Evolutionary conservation across 495 filamentous ascomycete genomes (phyloP), one percentile per base, ranked within the genome.

Genomic region (Penicillium coffeae): DNA sequence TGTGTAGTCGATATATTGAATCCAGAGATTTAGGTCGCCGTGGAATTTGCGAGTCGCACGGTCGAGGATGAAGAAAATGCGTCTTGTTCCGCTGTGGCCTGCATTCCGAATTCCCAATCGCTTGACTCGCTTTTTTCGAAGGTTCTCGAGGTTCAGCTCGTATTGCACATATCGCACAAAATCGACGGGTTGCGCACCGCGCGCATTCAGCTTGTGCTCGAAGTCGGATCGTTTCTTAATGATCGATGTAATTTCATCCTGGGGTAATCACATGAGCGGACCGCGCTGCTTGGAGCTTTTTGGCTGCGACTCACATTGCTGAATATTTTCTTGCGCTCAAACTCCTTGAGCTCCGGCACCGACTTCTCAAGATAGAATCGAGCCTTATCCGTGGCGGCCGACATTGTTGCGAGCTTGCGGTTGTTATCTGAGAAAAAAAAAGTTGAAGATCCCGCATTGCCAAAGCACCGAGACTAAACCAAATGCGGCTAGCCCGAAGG

Each of bases 281-380:
- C 4, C 10, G 25, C 25, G 42, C 44, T 48, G 38, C 38, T 33
- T 39, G 41, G 5, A 30, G 25, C 25, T 30, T 20, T 41, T 13
- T 13, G 27, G 27, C 16, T 22, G 20, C n/a, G 1, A 30, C 30
- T 33, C 69, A 87, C 88, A 72, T 84, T 84, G 47, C 70, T 81
- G 71, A 97, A 97, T 48, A 97, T 85, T 45, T 88, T 84, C 60
- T 95, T 95, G 45, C 86, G 78, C 63, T 92, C 83, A 50, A 87
- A 89, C 47, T 95, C 90, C 41, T 87, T 89, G 32, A 98, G 80
- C 64, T 96, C 90, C 6, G 91, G 88, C 30, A 95, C 88, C 5
- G 87, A 87, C 51, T 89, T 84, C 70, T 98, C 93, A 37, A 97
- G 76, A 64, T 86, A 96, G 69, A 90, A 96, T 21, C 92, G 87